Evolutionary conservation across 768 basidiomycete genomes (phyloP), one percentile per base, ranked within the genome.

Genomic region (Russula sp.): DNA sequence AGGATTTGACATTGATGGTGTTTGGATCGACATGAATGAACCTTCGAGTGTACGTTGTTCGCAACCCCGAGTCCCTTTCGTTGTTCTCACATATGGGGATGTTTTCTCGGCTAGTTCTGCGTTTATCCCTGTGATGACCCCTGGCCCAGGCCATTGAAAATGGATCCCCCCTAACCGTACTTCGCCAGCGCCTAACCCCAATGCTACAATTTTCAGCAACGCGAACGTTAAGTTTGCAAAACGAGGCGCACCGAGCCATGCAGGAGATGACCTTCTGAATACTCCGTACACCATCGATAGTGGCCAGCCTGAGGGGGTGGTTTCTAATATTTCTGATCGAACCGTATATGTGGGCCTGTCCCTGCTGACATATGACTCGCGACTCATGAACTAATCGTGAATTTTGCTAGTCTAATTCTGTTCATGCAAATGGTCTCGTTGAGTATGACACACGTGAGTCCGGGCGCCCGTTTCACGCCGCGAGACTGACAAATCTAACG

Each of bases 21-120:
- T 81, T 20, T 89, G 88, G 89, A 87, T 88, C 28, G 86, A 87
- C 67, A 87, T 87, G 87, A 88, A 89, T 71, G 87, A 89, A 64
- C 87, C 88, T 7, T 73, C 85, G 3, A 88, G 80, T 64, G 87
- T 88, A 67, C 28, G 81, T 30, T 24, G 24, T 8, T 36, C 11
- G 18, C 28, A 14, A 13, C 16, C 34, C 10, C 34, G 11, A 36
- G 34, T 42, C 6, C 22, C 30, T 30, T 30, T 42, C n/a, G 5
- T 24, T 3, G 3, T 42, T 10, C 24, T 46, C 20, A 46, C 22
- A 36, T 5, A 26, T 32, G 22, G 5, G 46, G 11, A 6, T 22
- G 11, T 52, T 22, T 55, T n/a, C 24, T 40, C 34, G 11, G 4
- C 62, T 61, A 87, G 84, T 88, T 88, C 75, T 88, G 86, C 74